phyloP scores from a whole-genome alignment of 495 filamentous ascomycete genomes.

The Aspergillus olivimuriae region DNA sequence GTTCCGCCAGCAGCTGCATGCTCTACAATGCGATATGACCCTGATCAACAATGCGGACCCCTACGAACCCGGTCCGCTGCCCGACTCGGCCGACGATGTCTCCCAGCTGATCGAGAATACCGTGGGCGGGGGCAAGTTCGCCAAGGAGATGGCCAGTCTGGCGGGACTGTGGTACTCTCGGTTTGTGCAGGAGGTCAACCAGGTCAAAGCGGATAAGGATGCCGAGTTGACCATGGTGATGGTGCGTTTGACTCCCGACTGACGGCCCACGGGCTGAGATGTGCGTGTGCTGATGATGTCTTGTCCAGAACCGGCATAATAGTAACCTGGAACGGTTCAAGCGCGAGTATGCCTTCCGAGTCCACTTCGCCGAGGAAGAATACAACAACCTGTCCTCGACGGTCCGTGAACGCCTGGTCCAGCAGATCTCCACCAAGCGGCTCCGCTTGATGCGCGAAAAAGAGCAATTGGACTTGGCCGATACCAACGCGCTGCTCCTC shows the following conservation, averaged over 20 bases:
- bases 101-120: conserved; percentile 55
- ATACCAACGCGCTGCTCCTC: conserved; percentile 79
- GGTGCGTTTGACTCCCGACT: conserved; percentile 56
- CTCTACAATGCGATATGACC: conserved; percentile 82
- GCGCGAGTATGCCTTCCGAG: conserved; percentile 42
- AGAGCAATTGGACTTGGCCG: conserved; percentile 79
- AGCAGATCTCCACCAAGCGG: conserved; percentile 68
- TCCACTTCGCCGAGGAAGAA: conserved; percentile 75
- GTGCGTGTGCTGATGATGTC: conserved; percentile 4
- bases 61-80: conserved; percentile 64
- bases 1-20: conserved; percentile 83
- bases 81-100: conserved; percentile 63
- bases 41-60: conserved; percentile 78
- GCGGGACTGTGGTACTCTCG: conserved; percentile 74
- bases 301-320: conserved; percentile 33
- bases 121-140: conserved; percentile 47
- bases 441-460: conserved; percentile 77
- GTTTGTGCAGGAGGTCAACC: conserved; percentile 80
- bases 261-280: background rate
- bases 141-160: conserved; percentile 53
- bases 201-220: conserved; percentile 78
- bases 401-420: conserved; percentile 76
- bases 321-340: conserved; percentile 35
- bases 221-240: conserved; percentile 65
- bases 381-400: conserved; percentile 69